Percentiles rank a stretch among this genome's conserved stretches.
These are phyloP conservation scores for Berberis thunbergii DNA, from an alignment of 164 flowering plant genomes.

Conservation along the genomic window DNA sequence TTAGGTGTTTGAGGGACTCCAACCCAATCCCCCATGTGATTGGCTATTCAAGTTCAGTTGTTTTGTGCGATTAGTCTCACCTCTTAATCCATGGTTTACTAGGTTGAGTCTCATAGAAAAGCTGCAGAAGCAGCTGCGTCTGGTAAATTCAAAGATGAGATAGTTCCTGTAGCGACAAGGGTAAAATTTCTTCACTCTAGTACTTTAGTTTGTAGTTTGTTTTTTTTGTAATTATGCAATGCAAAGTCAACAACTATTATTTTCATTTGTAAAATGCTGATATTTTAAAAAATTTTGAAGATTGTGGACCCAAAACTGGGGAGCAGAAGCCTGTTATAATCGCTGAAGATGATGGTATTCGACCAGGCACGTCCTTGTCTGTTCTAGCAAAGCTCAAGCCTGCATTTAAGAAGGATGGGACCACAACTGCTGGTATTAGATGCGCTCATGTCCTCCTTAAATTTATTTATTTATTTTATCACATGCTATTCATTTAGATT, in stretches of 20 bases:
- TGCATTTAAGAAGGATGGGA: conserved; percentile 81
- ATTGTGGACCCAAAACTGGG: conserved; percentile 88
- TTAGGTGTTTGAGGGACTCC: too few relatives aligned
- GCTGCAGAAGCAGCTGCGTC: conserved; percentile 96
- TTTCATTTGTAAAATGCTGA: neutral
- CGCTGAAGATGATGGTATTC: conserved; percentile 89
- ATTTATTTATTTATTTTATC: neutral
- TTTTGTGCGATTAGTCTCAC: neutral
- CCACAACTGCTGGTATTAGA: conserved; percentile 83
- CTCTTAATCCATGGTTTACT: neutral
- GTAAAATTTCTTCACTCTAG: conserved; percentile 20
- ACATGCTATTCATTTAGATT: neutral
- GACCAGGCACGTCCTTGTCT: conserved; percentile 50
- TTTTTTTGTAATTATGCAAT: neutral
- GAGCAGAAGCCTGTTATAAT: conserved; percentile 64
- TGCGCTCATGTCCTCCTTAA: neutral
- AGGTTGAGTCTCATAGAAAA: conserved; percentile 86
- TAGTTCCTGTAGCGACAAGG: conserved; percentile 83
- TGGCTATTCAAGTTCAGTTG: neutral
- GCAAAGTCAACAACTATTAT: neutral
- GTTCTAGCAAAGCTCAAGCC: conserved; percentile 72
- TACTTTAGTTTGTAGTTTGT: neutral
- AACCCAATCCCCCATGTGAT: too few relatives aligned
- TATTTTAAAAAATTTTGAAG: conserved; percentile 19
- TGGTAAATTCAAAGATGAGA: conserved; percentile 93